phyloP scores from a whole-genome alignment of 148 eudicot genomes.

The Gaultheria prostrata region DNA sequence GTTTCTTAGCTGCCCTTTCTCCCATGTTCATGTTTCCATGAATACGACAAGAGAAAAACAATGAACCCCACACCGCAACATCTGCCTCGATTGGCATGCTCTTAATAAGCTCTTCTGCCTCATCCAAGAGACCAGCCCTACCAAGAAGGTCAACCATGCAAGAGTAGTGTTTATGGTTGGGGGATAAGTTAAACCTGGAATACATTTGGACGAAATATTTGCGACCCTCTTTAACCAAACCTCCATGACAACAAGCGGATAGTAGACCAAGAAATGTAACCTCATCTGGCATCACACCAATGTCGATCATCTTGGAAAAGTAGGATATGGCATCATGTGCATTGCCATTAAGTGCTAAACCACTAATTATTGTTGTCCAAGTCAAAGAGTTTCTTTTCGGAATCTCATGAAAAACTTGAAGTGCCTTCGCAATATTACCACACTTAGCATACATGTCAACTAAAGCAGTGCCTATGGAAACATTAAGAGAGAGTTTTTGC shows the following conservation, averaged over 20 bases:
- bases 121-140: conserved; percentile 55
- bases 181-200: conserved; percentile 41
- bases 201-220: conserved; percentile 48
- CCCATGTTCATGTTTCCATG: conserved; percentile 54
- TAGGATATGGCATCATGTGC: conserved; percentile 47
- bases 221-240: conserved; percentile 57
- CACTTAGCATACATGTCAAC: conserved; percentile 73
- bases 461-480: conserved; percentile 51
- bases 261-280: conserved; percentile 51
- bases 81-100: conserved; percentile 59
- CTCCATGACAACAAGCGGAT: conserved; percentile 69
- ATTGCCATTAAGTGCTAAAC: conserved; percentile 55
- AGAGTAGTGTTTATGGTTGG: conserved; percentile 55
- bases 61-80: conserved; percentile 58
- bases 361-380: conserved; percentile 57
- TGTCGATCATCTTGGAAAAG: conserved; percentile 43
- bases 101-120: conserved; percentile 53
- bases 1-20: conserved; percentile 59
- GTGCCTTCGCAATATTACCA: conserved; percentile 55
- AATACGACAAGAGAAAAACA: conserved; percentile 53
- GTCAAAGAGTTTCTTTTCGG: conserved; percentile 48
- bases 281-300: conserved; percentile 52
- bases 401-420: conserved; percentile 47
- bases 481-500: conserved; percentile 43
- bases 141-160: conserved; percentile 68